A percentile compares a stretch with the other conserved stretches of the same genome.
Evolutionary conservation across 371 early-diverging fungal genomes (phyloP).

Genomic region (Neoconidiobolus thromboides): DNA sequence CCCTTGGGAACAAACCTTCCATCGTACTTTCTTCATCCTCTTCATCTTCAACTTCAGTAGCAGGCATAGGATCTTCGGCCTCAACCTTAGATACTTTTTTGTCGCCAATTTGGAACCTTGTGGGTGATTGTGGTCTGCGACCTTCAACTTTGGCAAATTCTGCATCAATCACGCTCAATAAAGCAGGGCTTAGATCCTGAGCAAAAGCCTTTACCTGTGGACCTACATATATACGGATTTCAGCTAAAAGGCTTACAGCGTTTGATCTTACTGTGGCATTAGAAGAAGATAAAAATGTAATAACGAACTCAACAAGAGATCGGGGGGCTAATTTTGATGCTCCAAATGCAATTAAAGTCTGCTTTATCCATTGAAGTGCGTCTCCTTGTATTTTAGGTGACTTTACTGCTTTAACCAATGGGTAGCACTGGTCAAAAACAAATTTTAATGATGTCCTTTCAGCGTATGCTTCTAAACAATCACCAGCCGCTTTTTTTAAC

Average conservation of each 20-base stretch:
- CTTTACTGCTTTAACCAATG: conserved; percentile 57
- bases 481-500: conserved; percentile 62
- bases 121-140: conserved; percentile 54
- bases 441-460: conserved; percentile 57
- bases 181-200: conserved; percentile 63
- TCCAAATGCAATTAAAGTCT: conserved; percentile 72
- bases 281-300: conserved; percentile 49
- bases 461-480: conserved; percentile 49
- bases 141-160: conserved; percentile 78
- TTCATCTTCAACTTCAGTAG: conserved; percentile 13
- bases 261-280: conserved; percentile 67
- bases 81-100: conserved; percentile 12
- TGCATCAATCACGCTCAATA: conserved; percentile 63
- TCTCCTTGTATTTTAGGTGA: conserved; percentile 82
- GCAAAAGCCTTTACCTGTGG: conserved; percentile 50
- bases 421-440: conserved; percentile 52
- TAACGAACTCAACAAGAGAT: conserved; percentile 68
- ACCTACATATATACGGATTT: conserved; percentile 64
- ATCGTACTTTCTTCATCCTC: conserved; percentile 27
- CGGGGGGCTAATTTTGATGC: conserved; percentile 49
- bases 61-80: conserved; percentile 8
- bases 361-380: conserved; percentile 60
- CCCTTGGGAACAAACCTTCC: conserved; percentile 73
- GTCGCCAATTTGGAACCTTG: conserved; percentile 16
- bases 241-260: conserved; percentile 57